Evolutionary conservation across 2,329 filamentous ascomycete species (phyloP).

Genomic region (Fusarium transvaalense): DNA sequence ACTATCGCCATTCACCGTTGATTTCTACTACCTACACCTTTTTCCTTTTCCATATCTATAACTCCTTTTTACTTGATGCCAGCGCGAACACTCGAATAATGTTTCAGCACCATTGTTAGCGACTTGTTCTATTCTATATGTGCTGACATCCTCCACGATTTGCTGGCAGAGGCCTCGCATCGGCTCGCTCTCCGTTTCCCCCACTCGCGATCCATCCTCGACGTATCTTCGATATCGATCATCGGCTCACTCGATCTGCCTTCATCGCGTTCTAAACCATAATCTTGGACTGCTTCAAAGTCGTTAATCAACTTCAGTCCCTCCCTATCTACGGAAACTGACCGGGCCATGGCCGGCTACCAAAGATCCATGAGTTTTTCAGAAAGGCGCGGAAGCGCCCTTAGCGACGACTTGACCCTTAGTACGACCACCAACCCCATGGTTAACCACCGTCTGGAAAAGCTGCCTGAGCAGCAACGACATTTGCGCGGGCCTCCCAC

Average conservation of each 20-base stretch:
- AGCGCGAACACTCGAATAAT: conserved; percentile 8
- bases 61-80: conserved; percentile 10
- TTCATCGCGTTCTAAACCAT: conserved; percentile 30
- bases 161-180: conserved; percentile 35
- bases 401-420: conserved; percentile 69
- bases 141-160: conserved; percentile 42
- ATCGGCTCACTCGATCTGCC: conserved; percentile 24
- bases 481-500: conserved; percentile 71
- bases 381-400: conserved; percentile 69
- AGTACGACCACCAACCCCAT: conserved; percentile 61
- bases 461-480: conserved; percentile 57
- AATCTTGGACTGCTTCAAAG: conserved; percentile 12
- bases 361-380: conserved; percentile 69
- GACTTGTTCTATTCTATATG: conserved; percentile 32
- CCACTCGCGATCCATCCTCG: conserved; percentile 37
- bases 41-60: conserved; percentile 29
- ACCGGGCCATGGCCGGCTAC: conserved; percentile 53
- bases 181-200: conserved; percentile 32
- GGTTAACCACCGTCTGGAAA: conserved; percentile 64
- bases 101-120: conserved; percentile 9
- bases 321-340: conserved; percentile 32
- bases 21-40: conserved; percentile 40
- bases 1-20: conserved; percentile 41
- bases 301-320: conserved; percentile 15
- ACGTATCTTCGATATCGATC: conserved; percentile 39